Evolutionary conservation across 2,329 filamentous ascomycete genomes (phyloP), one percentile per base, ranked within the genome.

Genomic region (Fusarium nisikadoi): DNA sequence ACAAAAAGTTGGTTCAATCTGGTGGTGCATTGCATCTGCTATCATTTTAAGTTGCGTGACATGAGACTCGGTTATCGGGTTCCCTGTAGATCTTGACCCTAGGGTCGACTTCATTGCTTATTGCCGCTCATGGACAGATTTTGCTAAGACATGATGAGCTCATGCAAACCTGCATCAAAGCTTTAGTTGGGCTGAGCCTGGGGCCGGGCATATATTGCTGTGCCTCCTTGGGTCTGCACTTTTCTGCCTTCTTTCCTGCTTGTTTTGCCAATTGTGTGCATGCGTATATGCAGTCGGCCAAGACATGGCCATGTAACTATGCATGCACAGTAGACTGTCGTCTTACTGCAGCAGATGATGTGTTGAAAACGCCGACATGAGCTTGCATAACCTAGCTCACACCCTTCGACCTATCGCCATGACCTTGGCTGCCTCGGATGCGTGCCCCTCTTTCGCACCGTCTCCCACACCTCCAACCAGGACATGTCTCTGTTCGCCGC

Each of bases 1-100:
- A 72, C 50, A 72, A 75, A 71, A 76, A 77, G 62, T 73, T 74
- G 66, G 68, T 76, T 74, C 72, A 68, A 63, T 62, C 57, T 68
- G 31, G 36, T 71, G 55, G 54, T 69, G 49, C 39, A 45, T 66
- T 60, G 38, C 35, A 60, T 46, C 47, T 33, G 16, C 35, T 23
- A 57, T 52, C 36, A n/a, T 43, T 59, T 38, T 53, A 23, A 57
- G 47, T 52, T 64, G 20, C 36, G 57, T 68, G 66, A 68, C 64
- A 49, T 66, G 49, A 68, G 47, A 47, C 50, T 72, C 61, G 70
- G 65, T 65, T 73, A 72, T 70, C 70, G 65, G 55, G 20, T 50
- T 57, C 33, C 41, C 47, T 52, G 62, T 62, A 57, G 71, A 74
- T 73, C 71, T 42, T 50, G 31, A 46, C 27, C 53, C 45, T 49